Base-by-base conservation (phyloP, 2,329 filamentous ascomycete genomes). In the Diaporthe capsici region DNA sequence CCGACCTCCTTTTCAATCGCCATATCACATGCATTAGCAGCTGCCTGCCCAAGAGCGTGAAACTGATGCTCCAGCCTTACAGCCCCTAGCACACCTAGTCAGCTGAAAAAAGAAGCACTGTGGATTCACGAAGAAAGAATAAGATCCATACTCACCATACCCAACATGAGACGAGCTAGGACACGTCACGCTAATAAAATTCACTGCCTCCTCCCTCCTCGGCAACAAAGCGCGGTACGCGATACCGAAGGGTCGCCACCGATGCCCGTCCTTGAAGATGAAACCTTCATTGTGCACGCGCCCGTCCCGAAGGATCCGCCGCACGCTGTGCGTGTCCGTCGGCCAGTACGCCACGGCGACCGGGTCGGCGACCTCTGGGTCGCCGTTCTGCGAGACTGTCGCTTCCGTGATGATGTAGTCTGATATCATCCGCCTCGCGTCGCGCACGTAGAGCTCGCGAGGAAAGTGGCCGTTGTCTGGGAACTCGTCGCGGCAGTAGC, bases 401-500 rank as follows among this genome's bases (percentile, higher is more conserved):
- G 25, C 55, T 15, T 61, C 4, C n/a, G 34, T 61, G 13, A 61
- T 2, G 3, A 42, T 28, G 22, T 61, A 42, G 58, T 61, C 37
- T 2, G 58, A 42, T n/a, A 61, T 39, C 58, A 61, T 61, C 5
- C 58, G 79, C n/a, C 81, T 75, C 22, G 76, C 79, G 44, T 81
- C 81, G 15, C 80, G 80, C 37, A 82, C 78, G 75, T 82, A 81
- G 28, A 82, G 75, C 63, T 81, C 75, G 42, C 79, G 71, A 6
- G 80, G 80, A 53, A 81, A 82, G 73, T 80, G 72, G 22, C 72
- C 77, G 65, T 82, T 81, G 47, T 78, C 77, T 2, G 72, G 75
- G 71, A 80, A 82, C 76, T 82, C 80, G 39, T 82, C 80, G 42
- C 75, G 76, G 61, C 75, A 79, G 60, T 81, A 81, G 6, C 81